Evolutionary conservation across 179 eudicot species (phyloP), one percentile per base, ranked within the genome.

Genomic region (Actinidia polygama): DNA sequence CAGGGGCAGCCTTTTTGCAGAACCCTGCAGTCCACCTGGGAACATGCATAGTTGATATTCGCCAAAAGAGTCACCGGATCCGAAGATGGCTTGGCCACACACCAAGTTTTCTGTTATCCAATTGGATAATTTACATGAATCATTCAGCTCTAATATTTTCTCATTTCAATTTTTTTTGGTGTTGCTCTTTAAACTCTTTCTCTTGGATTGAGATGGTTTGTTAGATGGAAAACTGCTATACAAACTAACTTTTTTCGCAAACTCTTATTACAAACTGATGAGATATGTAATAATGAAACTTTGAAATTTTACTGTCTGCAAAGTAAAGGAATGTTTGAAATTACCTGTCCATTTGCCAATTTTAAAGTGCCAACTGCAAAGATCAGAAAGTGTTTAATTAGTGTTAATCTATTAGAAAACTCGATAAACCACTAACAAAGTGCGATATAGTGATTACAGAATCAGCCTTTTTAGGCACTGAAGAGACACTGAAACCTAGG

Each of bases 71-170:
- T 85, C 3, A 83, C 85, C 19, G 75, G 62, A 19, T 85, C 86
- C 55, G 95, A 85, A 75, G 98, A 95, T 62, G 98, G 98, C 83
- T 94, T 95, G 4, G 98, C 95, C 83, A 95, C 88, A 58, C 98
- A 95, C 98, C 98, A 95, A 57, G 92, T 94, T 85, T 75, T 90
- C 98, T 95, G 94, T 84, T 84, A 73, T 59, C 63, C 68, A 21
- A 18, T 36, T 21, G 49, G 11, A 63, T 50, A 53, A 64, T 23
- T 72, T 1, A 75, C 19, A 64, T 15, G 66, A 18, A 40, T 30
- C 15, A 8, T 55, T 44, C 19, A 61, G 11, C n/a, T 77, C 69
- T 18, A 54, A 26, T 21, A 10, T 7, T 18, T 9, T 8, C 15
- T 79, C 26, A 30, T 30, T 79, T 10, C 47, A 10, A 21, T 51